These are phyloP conservation scores for Podospora tetraspora DNA, from an alignment of 495 filamentous ascomycete species.

Conservation along the genomic window DNA sequence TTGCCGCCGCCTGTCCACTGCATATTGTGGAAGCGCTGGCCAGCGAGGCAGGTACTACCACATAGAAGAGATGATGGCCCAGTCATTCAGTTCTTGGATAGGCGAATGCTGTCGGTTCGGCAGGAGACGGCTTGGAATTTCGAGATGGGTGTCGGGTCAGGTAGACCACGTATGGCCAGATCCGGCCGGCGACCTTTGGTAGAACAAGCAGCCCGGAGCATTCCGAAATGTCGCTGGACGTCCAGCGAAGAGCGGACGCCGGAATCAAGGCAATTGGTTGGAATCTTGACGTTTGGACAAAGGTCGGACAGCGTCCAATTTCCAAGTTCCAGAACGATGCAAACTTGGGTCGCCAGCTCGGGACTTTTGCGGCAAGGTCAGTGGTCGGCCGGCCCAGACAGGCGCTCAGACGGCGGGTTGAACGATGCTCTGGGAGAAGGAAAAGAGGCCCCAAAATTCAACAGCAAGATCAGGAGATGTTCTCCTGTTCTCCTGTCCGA, in stretches of 20 bases:
- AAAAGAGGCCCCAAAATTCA: not conserved
- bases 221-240: not conserved
- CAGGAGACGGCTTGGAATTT: not conserved
- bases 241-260: not conserved
- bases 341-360: slow-evolving; percentile 9
- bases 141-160: not conserved
- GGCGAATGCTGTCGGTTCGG: not conserved
- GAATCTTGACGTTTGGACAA: slow-evolving; percentile 2
- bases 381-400: not conserved
- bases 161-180: not conserved
- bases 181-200: not conserved
- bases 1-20: slow-evolving; percentile 10
- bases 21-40: slow-evolving; percentile 11
- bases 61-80: not conserved
- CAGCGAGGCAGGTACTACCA: not conserved
- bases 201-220: not conserved
- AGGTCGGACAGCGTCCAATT: slow-evolving; percentile 11
- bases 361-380: not conserved
- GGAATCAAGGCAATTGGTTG: slow-evolving; percentile 9
- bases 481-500: not conserved
- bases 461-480: not conserved
- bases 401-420: not conserved
- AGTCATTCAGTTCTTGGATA: not conserved
- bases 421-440: not conserved
- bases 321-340: slow-evolving; percentile 13